A percentile compares a stretch with the other conserved stretches of the same genome.
Conservation (phyloP, 2,329 filamentous ascomycete genomes). For the Ramichloridium luteum region DNA sequence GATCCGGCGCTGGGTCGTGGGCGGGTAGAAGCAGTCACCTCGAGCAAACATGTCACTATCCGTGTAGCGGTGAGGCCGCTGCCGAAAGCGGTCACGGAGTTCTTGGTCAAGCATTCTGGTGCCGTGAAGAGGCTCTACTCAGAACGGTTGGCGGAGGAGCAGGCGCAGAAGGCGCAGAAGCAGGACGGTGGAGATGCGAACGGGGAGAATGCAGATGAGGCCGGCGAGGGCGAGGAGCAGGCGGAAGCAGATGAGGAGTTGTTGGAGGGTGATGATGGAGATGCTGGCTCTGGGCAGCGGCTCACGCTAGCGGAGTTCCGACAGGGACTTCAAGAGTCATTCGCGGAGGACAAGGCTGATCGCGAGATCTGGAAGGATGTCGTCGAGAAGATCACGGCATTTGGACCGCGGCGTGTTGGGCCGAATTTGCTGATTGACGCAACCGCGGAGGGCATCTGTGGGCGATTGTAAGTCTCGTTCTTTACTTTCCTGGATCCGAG, state of each 20-base stretch:
- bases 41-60: constrained; percentile 75
- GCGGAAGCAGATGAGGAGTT: constrained; percentile 27
- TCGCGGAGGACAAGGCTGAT: constrained; percentile 60
- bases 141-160: constrained; percentile 47
- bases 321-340: constrained; percentile 52
- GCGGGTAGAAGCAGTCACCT: constrained; percentile 60
- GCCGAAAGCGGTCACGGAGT: constrained; percentile 67
- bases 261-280: constrained; percentile 34
- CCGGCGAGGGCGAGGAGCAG: constrained; percentile 27
- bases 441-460: constrained; percentile 58
- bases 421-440: constrained; percentile 83
- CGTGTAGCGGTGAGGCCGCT: constrained; percentile 67
- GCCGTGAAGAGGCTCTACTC: constrained; percentile 71
- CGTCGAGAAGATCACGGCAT: constrained; percentile 73
- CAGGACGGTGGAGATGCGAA: constrained; percentile 27
- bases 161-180: constrained; percentile 19
- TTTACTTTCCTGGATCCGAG: constrained; percentile 17
- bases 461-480: constrained; percentile 50
- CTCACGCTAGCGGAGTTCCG: constrained; percentile 68
- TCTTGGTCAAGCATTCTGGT: constrained; percentile 65
- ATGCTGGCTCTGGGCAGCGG: constrained; percentile 44
- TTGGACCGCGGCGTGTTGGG: constrained; percentile 73
- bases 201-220: constrained; percentile 18
- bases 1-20: constrained; percentile 81
- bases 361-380: constrained; percentile 65